Evolutionary conservation across 1,284 basidiomycete genomes (phyloP).

Genomic region (Boletus hoseneyae): DNA sequence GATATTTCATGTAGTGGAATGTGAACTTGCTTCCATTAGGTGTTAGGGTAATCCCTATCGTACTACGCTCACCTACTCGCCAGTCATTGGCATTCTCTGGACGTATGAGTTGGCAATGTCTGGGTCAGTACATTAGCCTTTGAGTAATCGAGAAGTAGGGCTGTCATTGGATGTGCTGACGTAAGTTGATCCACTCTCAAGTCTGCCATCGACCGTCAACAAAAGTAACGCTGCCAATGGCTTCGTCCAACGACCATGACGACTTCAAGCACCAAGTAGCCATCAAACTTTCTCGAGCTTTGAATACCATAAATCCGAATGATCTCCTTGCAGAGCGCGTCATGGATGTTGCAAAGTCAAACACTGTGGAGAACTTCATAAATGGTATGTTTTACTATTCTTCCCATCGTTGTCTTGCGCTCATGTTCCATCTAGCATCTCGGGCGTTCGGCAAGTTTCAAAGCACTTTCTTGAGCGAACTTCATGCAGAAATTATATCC

Average conservation of each 20-base stretch:
- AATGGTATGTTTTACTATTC: conserved; percentile 36
- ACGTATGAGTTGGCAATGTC: neutral
- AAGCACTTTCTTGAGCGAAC: conserved; percentile 48
- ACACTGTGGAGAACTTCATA: conserved; percentile 62
- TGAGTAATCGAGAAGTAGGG: too few relatives aligned
- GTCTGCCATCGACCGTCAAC: neutral
- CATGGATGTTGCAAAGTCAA: conserved; percentile 75
- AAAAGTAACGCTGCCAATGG: neutral
- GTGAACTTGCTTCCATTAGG: neutral
- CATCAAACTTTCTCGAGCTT: conserved; percentile 66
- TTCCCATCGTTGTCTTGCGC: too few relatives aligned
- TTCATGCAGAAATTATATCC: conserved; percentile 56
- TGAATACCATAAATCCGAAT: conserved; percentile 81
- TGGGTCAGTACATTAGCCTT: too few relatives aligned
- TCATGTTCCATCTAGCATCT: conserved; percentile 50
- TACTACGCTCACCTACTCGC: neutral
- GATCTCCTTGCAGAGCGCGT: conserved; percentile 77
- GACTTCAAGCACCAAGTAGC: conserved; percentile 56
- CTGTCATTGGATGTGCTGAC: neutral
- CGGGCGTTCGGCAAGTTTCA: conserved; percentile 83
- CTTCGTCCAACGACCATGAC: conserved; percentile 28
- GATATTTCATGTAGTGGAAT: conserved; percentile 39
- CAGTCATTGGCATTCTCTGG: neutral
- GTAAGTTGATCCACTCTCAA: neutral
- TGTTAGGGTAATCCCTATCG: neutral